Evolutionary conservation across 805 yeast genomes (phyloP), one percentile per base, ranked within the genome.

Genomic region (Candida odintsovae): DNA sequence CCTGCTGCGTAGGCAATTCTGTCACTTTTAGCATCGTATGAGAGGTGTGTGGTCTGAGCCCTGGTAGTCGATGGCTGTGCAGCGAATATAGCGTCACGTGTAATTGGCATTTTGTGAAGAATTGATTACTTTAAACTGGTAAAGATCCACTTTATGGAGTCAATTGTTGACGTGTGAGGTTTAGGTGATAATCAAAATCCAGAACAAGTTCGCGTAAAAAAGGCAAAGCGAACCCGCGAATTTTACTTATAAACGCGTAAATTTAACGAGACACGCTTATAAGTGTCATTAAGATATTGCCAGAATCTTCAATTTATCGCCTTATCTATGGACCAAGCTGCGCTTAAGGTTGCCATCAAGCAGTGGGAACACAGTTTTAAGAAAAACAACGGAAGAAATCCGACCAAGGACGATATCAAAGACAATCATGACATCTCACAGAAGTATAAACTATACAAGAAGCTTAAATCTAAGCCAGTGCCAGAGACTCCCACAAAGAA

Each of bases 51-150:
- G 11, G 85, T 71, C 44, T 75, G 78, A 18, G 83, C 95, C 54
- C 90, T 76, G 41, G 73, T 63, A 2, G 99, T 90, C 21, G 78
- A 54, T 0, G 98, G 98, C 53, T 82, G 82, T 2, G 97, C 90
- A 2, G 95, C 87, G 65, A 77, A 74, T 9, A 71, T 66, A 4
- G 66, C 58, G 26, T 64, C 63, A 40, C 46, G 50, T 5, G 48
- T 50, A 38, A 57, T 44, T 11, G 62, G 52, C 64, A 59, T 61
- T 44, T 18, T 29, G n/a, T 13, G 31, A 7, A 4, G n/a, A 28
- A 28, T 28, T 28, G 31, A 11, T 12, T 19, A 12, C 10, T 18
- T 33, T 16, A 16, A 16, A 7, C 20, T 33, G 20, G 16, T 15
- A 13, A 6, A 15, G 28, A 25, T 8, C 12, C 4, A 13, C n/a